phyloP scores from a whole-genome alignment of 1,284 basidiomycete genomes.

The Coniferiporia sulphurascens region DNA sequence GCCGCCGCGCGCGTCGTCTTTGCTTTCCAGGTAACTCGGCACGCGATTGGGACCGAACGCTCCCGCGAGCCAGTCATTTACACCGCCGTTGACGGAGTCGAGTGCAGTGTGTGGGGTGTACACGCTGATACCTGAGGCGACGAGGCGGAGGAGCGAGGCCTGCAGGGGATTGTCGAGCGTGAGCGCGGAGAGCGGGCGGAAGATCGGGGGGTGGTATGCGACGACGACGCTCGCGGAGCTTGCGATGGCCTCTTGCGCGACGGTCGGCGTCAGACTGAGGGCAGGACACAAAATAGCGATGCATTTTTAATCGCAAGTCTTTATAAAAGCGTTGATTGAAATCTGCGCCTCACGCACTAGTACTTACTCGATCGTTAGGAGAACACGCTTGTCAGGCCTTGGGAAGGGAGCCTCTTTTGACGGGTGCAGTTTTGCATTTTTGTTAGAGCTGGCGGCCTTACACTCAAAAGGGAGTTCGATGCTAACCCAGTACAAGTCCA shows the following conservation, averaged over 20 bases:
- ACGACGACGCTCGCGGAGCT: conserved; percentile 66
- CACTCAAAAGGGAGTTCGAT: conserved; percentile 4
- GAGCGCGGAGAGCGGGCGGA: conserved; percentile 73
- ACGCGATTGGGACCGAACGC: conserved; percentile 22
- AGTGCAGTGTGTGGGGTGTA: conserved; percentile 87
- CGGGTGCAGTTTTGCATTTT: not conserved
- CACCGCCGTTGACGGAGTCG: conserved; percentile 76
- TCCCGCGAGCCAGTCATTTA: conserved; percentile 80
- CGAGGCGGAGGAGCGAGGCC: conserved; percentile 72
- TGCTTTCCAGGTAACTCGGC: conserved; percentile 19
- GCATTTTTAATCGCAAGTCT: not conserved
- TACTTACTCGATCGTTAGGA: conserved; percentile 88
- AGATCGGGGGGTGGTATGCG: conserved; percentile 89
- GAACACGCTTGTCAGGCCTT: conserved; percentile 55
- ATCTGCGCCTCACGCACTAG: conserved; percentile 41
- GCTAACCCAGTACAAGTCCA: conserved; percentile 72
- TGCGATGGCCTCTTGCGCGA: conserved; percentile 70
- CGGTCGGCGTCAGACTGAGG: conserved; percentile 70
- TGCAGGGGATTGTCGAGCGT: conserved; percentile 80
- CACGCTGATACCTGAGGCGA: conserved; percentile 78
- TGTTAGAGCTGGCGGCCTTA: not conserved
- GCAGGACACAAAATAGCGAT: conserved; percentile 5
- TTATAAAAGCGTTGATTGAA: not conserved
- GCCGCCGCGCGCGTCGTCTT: conserved; percentile 39
- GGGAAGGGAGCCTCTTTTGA: conserved; percentile 66